Evolutionary conservation across 495 filamentous ascomycete species (phyloP), one percentile per base, ranked within the genome.

Genomic region (Trichodelitschia bisporula): DNA sequence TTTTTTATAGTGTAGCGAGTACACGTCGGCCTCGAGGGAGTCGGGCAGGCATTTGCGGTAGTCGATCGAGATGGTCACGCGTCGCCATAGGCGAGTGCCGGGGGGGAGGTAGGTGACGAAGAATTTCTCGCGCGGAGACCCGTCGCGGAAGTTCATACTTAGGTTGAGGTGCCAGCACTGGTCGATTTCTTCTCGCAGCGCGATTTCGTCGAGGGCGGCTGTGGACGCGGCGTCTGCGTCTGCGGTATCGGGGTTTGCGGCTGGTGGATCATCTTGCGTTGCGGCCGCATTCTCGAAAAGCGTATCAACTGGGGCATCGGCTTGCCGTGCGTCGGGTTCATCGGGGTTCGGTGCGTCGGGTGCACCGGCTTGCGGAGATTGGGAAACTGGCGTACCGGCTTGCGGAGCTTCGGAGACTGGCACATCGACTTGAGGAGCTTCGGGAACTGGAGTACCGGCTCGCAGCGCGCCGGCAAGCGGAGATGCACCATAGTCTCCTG

Each of bases 91-190:
- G 35, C 64, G 61, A 30, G 66, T 75, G 13, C 69, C 62, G 19
- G 65, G 65, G 44, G 86, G 72, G 29, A 80, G 77, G 48, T 77
- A 95, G 6, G 86, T 95, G 33, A 97, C 72, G 52, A 97, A 97
- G 57, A 97, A 95, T 50, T 97, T 95, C 51, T 95, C 86, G 23
- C 89, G 68, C 32, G 76, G 79, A 8, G 86, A 91, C 38, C 75
- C 72, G 51, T 97, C 86, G 30, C 84, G 72, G 46, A 93, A 95
- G 54, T 91, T 80, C 86, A 97, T 95, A 53, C 82, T 92, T 33
- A 97, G 60, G 42, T 97, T 97, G 37, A 97, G 58, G 34, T 95
- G 93, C 86, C 86, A 97, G 47, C 67, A 70, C 34, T 61, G 60
- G 40, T 93, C 82, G 38, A 92, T 58, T 51, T 95, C 86, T 37